Evolutionary conservation across 2,329 filamentous ascomycete species (phyloP).

Genomic region (Teratosphaeria destructans): DNA sequence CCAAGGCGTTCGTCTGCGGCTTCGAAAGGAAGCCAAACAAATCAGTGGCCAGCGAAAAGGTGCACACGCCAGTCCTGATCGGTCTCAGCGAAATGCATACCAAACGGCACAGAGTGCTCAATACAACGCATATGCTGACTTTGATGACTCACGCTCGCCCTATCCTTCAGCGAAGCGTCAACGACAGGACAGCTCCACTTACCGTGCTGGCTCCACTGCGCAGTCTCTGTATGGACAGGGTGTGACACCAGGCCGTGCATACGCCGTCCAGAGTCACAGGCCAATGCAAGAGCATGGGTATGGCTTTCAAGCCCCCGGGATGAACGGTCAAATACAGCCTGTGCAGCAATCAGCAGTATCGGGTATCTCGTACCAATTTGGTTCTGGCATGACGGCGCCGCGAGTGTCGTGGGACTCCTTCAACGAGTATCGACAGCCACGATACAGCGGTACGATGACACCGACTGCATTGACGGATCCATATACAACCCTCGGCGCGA

Average conservation of each 20-base stretch:
- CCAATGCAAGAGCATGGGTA: neutral
- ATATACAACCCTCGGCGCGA: neutral
- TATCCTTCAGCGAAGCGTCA: neutral
- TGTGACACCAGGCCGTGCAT: neutral
- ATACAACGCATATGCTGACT: neutral
- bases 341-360: neutral
- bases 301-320: neutral
- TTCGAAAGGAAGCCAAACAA: conserved; percentile 58
- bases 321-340: neutral
- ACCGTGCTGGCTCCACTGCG: neutral
- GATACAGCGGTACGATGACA: neutral
- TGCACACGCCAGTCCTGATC: neutral
- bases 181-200: neutral
- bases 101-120: neutral
- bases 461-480: neutral
- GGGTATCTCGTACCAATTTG: neutral
- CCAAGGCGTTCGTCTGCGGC: conserved; percentile 70
- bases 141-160: neutral
- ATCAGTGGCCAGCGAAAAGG: neutral
- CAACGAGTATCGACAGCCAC: neutral
- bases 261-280: neutral
- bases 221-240: neutral
- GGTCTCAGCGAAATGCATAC: neutral
- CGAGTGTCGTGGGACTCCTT: neutral
- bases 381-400: neutral